Evolutionary conservation across 2,329 filamentous ascomycete genomes (phyloP).

Genomic region (Phyllosticta capitalensis): DNA sequence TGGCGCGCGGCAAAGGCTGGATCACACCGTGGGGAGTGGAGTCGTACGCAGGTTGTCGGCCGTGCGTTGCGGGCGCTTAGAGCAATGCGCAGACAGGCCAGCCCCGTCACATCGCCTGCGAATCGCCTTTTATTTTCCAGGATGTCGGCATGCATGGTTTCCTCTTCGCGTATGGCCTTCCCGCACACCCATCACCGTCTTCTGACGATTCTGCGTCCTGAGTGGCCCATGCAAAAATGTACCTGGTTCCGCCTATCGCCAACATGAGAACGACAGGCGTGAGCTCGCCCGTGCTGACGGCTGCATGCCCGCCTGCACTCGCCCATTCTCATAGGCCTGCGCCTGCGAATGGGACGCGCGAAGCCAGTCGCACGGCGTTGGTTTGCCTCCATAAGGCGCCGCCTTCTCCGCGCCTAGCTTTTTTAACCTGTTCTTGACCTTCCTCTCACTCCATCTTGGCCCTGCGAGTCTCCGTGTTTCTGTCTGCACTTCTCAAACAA

Average conservation of each 20-base stretch:
- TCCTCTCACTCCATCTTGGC: slow-evolving; percentile 4
- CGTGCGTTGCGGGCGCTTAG: slow-evolving; percentile 9
- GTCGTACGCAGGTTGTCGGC: slow-evolving; percentile 4
- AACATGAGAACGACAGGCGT: neutral
- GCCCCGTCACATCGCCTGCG: slow-evolving; percentile 3
- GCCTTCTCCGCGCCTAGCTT: slow-evolving; percentile 6
- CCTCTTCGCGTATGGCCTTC: neutral
- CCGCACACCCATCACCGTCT: slow-evolving; percentile 2
- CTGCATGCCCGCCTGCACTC: slow-evolving; percentile 7
- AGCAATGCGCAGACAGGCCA: neutral
- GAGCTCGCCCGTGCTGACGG: slow-evolving; percentile 9
- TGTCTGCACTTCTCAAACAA: slow-evolving; percentile 1
- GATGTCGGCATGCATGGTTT: neutral
- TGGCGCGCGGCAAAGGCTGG: neutral
- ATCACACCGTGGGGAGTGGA: neutral
- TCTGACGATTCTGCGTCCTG: neutral
- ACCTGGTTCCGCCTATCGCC: neutral
- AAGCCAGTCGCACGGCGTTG: slow-evolving; percentile 7
- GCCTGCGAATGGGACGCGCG: slow-evolving; percentile 8
- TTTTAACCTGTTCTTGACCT: neutral
- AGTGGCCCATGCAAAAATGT: neutral
- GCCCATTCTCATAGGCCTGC: slow-evolving; percentile 3
- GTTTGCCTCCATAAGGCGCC: slow-evolving; percentile 6
- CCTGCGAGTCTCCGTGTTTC: neutral
- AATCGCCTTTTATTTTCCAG: neutral